A percentile compares a stretch with the other conserved stretches of the same genome.
Conservation (phyloP, 495 filamentous ascomycete species). For the Talaromyces proteolyticus region DNA sequence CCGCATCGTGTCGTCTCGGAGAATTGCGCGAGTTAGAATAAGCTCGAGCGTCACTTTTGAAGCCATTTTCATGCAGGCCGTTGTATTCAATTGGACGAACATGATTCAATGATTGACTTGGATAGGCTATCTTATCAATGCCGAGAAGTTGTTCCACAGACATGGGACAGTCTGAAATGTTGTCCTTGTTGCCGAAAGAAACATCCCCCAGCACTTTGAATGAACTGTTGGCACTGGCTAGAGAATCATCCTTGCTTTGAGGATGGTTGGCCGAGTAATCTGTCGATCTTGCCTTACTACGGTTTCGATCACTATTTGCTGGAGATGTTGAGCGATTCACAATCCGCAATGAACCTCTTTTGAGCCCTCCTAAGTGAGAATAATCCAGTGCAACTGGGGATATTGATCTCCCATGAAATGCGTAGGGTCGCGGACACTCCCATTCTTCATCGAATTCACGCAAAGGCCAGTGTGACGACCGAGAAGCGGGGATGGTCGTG, state of each 20-base stretch:
- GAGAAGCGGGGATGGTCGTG: constrained; percentile 5
- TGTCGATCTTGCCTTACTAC: not conserved
- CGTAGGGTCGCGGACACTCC: not conserved
- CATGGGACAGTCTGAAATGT: not conserved
- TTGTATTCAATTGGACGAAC: not conserved
- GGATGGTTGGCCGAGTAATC: not conserved
- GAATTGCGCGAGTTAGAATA: not conserved
- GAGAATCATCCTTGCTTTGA: not conserved
- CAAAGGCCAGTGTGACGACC: constrained; percentile 14
- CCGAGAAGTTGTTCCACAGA: not conserved
- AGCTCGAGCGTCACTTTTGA: too few species aligned
- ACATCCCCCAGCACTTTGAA: not conserved
- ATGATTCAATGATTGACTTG: not conserved
- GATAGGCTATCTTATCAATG: not conserved
- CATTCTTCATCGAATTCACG: constrained; percentile 6
- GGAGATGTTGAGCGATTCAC: constrained; percentile 43
- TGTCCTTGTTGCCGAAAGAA: not conserved
- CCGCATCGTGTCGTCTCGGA: not conserved
- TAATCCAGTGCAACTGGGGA: constrained; percentile 40
- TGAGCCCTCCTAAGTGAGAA: constrained; percentile 43
- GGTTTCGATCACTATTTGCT: constrained; percentile 27
- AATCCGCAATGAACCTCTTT: constrained; percentile 42
- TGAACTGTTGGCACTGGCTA: not conserved
- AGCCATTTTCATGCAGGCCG: not conserved
- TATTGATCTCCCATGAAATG: constrained; percentile 17